Base-by-base conservation (phyloP, 108 stramenopile genomes). In the Cyclostephanos tholiformis region DNA sequence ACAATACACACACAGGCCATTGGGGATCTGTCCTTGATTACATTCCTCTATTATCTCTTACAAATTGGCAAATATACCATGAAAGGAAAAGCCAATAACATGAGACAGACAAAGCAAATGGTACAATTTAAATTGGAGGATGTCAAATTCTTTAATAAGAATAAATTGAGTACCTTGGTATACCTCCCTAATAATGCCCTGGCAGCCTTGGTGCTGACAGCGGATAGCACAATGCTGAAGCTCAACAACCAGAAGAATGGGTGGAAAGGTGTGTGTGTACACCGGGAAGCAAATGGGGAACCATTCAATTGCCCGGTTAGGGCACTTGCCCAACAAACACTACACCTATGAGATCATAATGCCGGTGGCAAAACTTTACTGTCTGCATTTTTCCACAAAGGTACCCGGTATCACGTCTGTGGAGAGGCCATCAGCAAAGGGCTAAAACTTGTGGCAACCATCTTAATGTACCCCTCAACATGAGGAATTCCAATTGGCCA, bases 41-140 rank as follows among this genome's bases (percentile, higher is more conserved):
- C 71, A 25, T 72, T 39, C n/a, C n/a, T n/a, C n/a, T 72, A 63
- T 52, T 63, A 63, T n/a, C 29, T 72, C 1, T 16, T 63, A 0
- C 17, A 48, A 10, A 29, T 72, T 13, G 71, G 71, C 0, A 62
- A 72, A 23, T 72, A 72, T 41, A 63, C 71, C 9, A 23, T 53
- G 0, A 69, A 69, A 10, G 22, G 57, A 0, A 0, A 39, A 4
- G 57, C 39, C 17, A 59, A 44, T 35, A 8, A 6, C 0, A 58
- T 10, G 6, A 69, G n/a, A n/a, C n/a, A n/a, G n/a, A n/a, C n/a
- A n/a, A 69, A 14, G n/a, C 69, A 69, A 44, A 69, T 57, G 4
- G 35, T 41, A 1, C 69, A 57, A 11, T 69, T 69, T 14, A 36
- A 69, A 13, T 1, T 58, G 4, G 36, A 58, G 69, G 69, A 69